phyloP scores from a whole-genome alignment of 495 filamentous ascomycete species.

The Aspergillus hancockii region DNA sequence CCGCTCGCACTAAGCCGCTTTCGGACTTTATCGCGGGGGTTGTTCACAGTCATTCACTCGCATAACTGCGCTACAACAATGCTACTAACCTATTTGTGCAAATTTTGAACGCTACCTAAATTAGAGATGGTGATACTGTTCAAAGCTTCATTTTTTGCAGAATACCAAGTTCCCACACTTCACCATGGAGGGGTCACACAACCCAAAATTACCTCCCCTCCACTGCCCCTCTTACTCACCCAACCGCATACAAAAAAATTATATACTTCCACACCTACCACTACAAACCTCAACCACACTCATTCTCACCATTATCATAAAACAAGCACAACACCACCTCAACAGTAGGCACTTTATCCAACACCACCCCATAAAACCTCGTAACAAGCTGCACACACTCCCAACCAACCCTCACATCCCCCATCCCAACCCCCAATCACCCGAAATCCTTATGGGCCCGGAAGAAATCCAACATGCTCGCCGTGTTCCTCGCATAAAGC shows the following conservation, averaged over 20 bases:
- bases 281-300: too few relatives aligned
- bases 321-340: conserved; percentile 34
- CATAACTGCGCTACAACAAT: too few relatives aligned
- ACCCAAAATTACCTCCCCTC: too few relatives aligned
- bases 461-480: conserved; percentile 42
- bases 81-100: too few relatives aligned
- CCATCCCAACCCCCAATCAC: conserved; percentile 48
- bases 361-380: conserved; percentile 33
- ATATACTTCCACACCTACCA: too few relatives aligned
- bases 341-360: conserved; percentile 51
- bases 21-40: conserved; percentile 17
- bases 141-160: too few relatives aligned
- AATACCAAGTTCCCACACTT: too few relatives aligned
- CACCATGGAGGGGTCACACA: too few relatives aligned
- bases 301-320: neutral
- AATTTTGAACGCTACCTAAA: neutral
- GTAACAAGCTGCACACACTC: conserved; percentile 42
- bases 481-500: conserved; percentile 38
- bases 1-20: conserved; percentile 22
- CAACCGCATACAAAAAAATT: too few relatives aligned
- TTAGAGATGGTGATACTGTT: too few relatives aligned
- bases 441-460: conserved; percentile 52
- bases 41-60: too few relatives aligned
- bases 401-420: conserved; percentile 50
- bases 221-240: too few relatives aligned